A percentile compares a stretch with the other conserved stretches of the same genome.
phyloP scores from a whole-genome alignment of 2,329 filamentous ascomycete genomes.

The Aspergillus pseudoterreus region DNA sequence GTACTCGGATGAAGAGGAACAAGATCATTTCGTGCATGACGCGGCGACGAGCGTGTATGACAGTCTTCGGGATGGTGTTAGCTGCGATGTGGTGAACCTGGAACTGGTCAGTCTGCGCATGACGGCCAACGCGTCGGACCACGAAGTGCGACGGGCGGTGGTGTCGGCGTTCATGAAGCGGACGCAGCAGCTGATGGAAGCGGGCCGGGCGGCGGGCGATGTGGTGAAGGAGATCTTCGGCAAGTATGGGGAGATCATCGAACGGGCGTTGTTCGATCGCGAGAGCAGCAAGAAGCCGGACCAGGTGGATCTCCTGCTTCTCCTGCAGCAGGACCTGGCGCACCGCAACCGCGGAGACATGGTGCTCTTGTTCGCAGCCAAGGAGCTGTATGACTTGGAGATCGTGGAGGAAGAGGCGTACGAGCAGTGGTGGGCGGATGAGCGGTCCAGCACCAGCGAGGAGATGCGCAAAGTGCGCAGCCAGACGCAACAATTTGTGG shows the following conservation, averaged over 20 bases:
- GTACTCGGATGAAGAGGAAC: slow-evolving; percentile 59
- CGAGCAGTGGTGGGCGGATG: slow-evolving; percentile 81
- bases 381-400: slow-evolving; percentile 81
- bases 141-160: slow-evolving; percentile 81
- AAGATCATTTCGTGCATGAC: slow-evolving; percentile 75
- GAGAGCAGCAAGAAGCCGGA: slow-evolving; percentile 55
- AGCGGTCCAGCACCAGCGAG: slow-evolving; percentile 63
- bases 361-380: slow-evolving; percentile 73
- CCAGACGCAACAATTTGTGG: slow-evolving; percentile 74
- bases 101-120: slow-evolving; percentile 94
- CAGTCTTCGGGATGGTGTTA: slow-evolving; percentile 68
- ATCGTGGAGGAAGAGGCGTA: slow-evolving; percentile 87
- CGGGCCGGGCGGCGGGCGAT: slow-evolving; percentile 57
- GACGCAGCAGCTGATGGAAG: slow-evolving; percentile 65
- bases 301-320: slow-evolving; percentile 79
- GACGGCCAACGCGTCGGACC: slow-evolving; percentile 82
- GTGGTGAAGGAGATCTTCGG: slow-evolving; percentile 63
- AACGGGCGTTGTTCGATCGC: slow-evolving; percentile 57
- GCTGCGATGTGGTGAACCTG: slow-evolving; percentile 81
- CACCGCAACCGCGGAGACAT: slow-evolving; percentile 60
- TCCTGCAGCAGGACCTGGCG: slow-evolving; percentile 75
- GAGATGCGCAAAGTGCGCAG: slow-evolving; percentile 67
- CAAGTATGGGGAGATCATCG: slow-evolving; percentile 60
- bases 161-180: slow-evolving; percentile 81
- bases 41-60: slow-evolving; percentile 85